These are phyloP conservation scores for Fusarium denticulatum DNA, from an alignment of 2,329 filamentous ascomycete genomes.

Conservation along the genomic window DNA sequence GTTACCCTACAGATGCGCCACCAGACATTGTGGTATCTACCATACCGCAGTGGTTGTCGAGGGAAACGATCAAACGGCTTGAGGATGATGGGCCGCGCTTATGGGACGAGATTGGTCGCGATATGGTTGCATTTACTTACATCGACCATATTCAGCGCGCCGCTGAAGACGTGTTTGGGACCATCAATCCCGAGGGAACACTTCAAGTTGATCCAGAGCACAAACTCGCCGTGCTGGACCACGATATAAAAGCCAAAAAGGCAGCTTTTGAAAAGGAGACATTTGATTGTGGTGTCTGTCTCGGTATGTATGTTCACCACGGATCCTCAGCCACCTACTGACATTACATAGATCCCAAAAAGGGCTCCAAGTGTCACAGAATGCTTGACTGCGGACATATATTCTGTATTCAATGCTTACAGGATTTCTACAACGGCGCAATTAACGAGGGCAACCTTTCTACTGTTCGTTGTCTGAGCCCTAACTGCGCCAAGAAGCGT, in stretches of 20 bases:
- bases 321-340: background rate
- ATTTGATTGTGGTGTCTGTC: slow-evolving; percentile 87
- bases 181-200: slow-evolving; percentile 58
- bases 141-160: slow-evolving; percentile 71
- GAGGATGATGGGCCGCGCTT: slow-evolving; percentile 61
- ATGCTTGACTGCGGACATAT: slow-evolving; percentile 89
- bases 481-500: slow-evolving; percentile 77
- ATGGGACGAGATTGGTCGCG: slow-evolving; percentile 71
- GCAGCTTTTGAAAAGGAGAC: slow-evolving; percentile 83
- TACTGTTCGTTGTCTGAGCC: slow-evolving; percentile 81
- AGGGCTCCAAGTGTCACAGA: slow-evolving; percentile 81
- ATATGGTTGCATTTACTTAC: slow-evolving; percentile 69
- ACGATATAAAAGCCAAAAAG: slow-evolving; percentile 78
- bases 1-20: slow-evolving; percentile 65
- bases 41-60: slow-evolving; percentile 66
- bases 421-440: slow-evolving; percentile 88
- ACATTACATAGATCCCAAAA: slow-evolving; percentile 77
- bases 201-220: slow-evolving; percentile 65
- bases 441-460: slow-evolving; percentile 86
- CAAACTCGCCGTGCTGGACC: slow-evolving; percentile 79
- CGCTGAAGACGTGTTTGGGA: slow-evolving; percentile 69
- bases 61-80: slow-evolving; percentile 58
- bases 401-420: slow-evolving; percentile 88
- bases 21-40: slow-evolving; percentile 63
- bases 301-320: slow-evolving; percentile 59